Conservation (phyloP, 228 moss, liverwort and hornwort species). For the Sphagnum fallax region DNA sequence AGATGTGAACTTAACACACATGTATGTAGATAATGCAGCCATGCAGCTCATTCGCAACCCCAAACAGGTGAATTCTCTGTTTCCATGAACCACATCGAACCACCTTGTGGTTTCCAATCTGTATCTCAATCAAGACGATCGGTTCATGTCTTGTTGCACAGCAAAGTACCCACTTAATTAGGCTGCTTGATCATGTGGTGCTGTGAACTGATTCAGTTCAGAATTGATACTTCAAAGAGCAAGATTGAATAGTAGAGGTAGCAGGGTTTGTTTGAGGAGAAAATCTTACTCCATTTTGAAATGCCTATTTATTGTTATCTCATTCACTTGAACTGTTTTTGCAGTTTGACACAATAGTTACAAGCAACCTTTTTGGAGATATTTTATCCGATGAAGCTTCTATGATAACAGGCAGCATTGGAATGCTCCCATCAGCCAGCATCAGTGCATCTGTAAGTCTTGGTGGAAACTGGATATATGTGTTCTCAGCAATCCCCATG, state of each 20-base stretch:
- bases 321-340: slow-evolving; percentile 4
- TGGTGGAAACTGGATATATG: neutral
- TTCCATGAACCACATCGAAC: neutral
- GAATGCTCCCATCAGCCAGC: slow-evolving; percentile 96
- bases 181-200: too few species aligned
- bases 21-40: slow-evolving; percentile 99
- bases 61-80: slow-evolving; percentile 51
- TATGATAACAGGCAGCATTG: slow-evolving; percentile 96
- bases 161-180: too few species aligned
- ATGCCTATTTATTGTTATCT: too few species aligned
- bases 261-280: too few species aligned
- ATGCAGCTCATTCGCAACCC: slow-evolving; percentile 96
- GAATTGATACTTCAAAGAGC: too few species aligned
- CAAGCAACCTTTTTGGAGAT: slow-evolving; percentile 93
- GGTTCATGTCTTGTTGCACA: too few species aligned
- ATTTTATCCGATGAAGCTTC: slow-evolving; percentile 89
- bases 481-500: too few species aligned
- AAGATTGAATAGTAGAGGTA: too few species aligned
- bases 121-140: too few species aligned
- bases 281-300: too few species aligned
- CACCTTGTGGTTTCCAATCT: too few species aligned
- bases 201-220: too few species aligned
- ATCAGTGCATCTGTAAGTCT: slow-evolving; percentile 65
- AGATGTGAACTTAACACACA: slow-evolving; percentile 88
- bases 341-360: slow-evolving; percentile 97